Percentiles rank a stretch among this genome's conserved stretches.
phyloP scores from a whole-genome alignment of 768 basidiomycete species.

The Panaeolus papilionaceus region DNA sequence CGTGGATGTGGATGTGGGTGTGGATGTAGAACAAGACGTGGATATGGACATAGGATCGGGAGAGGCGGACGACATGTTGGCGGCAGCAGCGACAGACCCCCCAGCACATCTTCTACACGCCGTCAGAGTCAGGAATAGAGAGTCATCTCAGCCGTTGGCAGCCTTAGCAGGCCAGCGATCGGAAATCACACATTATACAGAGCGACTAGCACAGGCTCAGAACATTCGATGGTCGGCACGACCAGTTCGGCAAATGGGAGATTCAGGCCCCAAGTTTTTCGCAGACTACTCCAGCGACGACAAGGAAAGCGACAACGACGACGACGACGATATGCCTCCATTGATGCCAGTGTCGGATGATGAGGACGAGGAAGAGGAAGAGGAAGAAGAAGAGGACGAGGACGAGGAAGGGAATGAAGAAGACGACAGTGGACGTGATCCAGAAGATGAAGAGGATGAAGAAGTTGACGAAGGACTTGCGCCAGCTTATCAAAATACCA shows the following conservation, averaged over 20 bases:
- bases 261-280: neutral
- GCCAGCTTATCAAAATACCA: conserved; percentile 3
- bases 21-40: no score
- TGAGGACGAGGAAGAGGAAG: neutral
- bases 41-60: no score
- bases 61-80: no score
- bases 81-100: no score
- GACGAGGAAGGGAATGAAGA: conserved; percentile 8
- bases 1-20: no score
- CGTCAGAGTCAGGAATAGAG: no score
- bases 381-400: neutral
- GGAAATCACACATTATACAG: no score
- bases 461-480: neutral
- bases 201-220: no score
- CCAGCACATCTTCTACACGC: no score
- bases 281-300: neutral
- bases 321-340: neutral
- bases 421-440: conserved; percentile 11
- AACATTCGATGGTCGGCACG: neutral
- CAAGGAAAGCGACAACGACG: neutral
- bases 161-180: no score
- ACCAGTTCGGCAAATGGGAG: neutral
- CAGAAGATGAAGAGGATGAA: neutral
- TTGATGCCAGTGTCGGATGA: neutral
- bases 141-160: no score